Evolutionary conservation across 805 yeast species (phyloP).

Genomic region (Candida ascalaphidarum): DNA sequence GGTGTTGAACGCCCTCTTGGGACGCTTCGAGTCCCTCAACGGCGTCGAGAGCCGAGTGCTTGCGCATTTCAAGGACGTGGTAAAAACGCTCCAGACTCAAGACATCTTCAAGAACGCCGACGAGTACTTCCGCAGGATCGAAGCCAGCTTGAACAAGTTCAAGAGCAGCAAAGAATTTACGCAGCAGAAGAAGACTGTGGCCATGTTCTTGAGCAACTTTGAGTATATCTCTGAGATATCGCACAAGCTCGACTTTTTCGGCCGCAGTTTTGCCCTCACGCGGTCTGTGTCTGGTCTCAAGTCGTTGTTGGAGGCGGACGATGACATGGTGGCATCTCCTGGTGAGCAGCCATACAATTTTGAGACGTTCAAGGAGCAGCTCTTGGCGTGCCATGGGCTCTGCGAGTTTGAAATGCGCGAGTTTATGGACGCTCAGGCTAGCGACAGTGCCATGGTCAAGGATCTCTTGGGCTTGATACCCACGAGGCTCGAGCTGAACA

Average conservation of each 20-base stretch:
- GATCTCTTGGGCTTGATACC: too few species aligned
- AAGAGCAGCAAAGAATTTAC: slow-evolving; percentile 3
- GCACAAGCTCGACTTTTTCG: slow-evolving; percentile 4
- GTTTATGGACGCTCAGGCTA: too few species aligned
- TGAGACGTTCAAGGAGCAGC: too few species aligned
- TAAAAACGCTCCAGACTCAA: slow-evolving; percentile 4
- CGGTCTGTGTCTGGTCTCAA: too few species aligned
- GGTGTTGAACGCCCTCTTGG: slow-evolving; percentile 3
- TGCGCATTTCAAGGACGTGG: slow-evolving; percentile 3
- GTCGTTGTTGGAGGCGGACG: too few species aligned
- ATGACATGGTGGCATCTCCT: too few species aligned
- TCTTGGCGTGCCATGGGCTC: too few species aligned
- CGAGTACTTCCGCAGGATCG: slow-evolving; percentile 3
- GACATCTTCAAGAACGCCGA: slow-evolving; percentile 7
- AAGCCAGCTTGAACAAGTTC: slow-evolving; percentile 1
- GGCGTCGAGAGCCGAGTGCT: slow-evolving; percentile 3
- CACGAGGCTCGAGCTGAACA: too few species aligned
- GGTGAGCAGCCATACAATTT: too few species aligned
- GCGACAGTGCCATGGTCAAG: too few species aligned
- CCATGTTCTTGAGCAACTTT: slow-evolving; percentile 5
- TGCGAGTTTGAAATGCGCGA: too few species aligned
- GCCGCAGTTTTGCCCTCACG: slow-evolving; percentile 1
- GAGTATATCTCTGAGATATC: slow-evolving; percentile 4
- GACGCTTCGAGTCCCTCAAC: slow-evolving; percentile 2
- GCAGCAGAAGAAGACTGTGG: slow-evolving; percentile 7